Conservation (phyloP, 345 rosid species). For the Sonneratia caseolaris region DNA sequence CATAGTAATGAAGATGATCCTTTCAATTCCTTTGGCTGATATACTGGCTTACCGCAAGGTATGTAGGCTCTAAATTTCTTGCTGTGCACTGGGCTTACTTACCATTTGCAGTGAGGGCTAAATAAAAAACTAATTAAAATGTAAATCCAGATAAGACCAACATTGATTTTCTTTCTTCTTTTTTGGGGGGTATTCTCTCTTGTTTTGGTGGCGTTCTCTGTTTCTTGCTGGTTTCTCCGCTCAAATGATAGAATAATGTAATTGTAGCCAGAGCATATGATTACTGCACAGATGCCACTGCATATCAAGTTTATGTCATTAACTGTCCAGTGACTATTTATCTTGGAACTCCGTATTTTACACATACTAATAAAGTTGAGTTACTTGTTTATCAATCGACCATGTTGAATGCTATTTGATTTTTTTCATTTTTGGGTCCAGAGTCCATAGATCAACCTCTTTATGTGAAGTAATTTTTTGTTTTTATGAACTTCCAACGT, state of each 20-base stretch:
- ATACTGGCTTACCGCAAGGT: slow-evolving; percentile 91
- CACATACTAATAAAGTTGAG: not conserved
- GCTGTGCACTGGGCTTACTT: not conserved
- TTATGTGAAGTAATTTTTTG: not conserved
- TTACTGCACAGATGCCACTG: too few species aligned
- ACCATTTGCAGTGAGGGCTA: not conserved
- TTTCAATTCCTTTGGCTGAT: slow-evolving; percentile 92
- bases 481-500: not conserved
- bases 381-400: not conserved
- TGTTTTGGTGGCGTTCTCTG: too few species aligned
- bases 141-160: not conserved
- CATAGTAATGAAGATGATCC: slow-evolving; percentile 73
- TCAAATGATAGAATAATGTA: too few species aligned
- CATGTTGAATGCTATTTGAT: not conserved
- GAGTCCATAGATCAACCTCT: not conserved
- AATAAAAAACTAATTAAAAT: not conserved
- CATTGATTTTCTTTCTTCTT: too few species aligned
- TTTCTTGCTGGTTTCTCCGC: too few species aligned
- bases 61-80: slow-evolving; percentile 10
- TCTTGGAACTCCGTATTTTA: not conserved
- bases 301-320: too few species aligned
- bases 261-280: too few species aligned
- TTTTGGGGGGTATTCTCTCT: too few species aligned
- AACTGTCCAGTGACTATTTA: too few species aligned
- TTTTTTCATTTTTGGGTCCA: not conserved